Percentiles rank a stretch among this genome's conserved stretches.
Evolutionary conservation across 2,329 filamentous ascomycete species (phyloP).

Genomic region (Diaporthe sp.): DNA sequence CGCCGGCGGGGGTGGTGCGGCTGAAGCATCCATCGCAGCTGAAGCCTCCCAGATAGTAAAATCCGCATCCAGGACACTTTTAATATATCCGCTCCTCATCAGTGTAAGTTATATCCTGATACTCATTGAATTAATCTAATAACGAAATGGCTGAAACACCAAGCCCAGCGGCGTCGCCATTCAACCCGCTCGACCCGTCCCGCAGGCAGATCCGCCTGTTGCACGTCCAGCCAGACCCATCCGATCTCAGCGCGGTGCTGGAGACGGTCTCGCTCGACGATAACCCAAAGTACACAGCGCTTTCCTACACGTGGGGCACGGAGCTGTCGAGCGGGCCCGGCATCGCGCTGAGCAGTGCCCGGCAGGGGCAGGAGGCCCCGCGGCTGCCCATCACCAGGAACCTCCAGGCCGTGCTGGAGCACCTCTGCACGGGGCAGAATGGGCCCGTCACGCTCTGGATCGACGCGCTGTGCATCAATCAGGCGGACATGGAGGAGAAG

Average conservation of each 20-base stretch:
- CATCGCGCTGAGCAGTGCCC: neutral
- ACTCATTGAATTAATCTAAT: neutral
- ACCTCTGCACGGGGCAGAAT: neutral
- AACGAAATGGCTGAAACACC: conserved; percentile 3
- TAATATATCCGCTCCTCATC: neutral
- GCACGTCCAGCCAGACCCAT: neutral
- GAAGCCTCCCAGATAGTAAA: neutral
- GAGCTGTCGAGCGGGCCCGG: neutral
- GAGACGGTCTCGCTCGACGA: conserved; percentile 13
- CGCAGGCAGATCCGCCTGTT: conserved; percentile 22
- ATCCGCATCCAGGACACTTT: neutral
- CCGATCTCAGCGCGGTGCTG: neutral
- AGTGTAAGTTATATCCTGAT: neutral
- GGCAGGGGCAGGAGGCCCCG: neutral
- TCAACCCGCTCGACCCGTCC: conserved; percentile 7
- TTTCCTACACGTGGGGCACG: conserved; percentile 21
- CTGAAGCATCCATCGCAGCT: conserved; percentile 7
- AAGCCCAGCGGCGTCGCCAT: neutral
- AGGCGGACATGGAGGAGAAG: conserved; percentile 24
- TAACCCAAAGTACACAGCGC: neutral
- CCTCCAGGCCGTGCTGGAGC: conserved; percentile 14
- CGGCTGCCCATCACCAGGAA: conserved; percentile 3
- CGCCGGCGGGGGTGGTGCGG: conserved; percentile 8
- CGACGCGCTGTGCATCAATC: conserved; percentile 31
- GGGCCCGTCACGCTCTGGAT: neutral